Evolutionary conservation across 208 protist genomes (phyloP), one percentile per base, ranked within the genome.

Genomic region (Trypanosoma melophagium): DNA sequence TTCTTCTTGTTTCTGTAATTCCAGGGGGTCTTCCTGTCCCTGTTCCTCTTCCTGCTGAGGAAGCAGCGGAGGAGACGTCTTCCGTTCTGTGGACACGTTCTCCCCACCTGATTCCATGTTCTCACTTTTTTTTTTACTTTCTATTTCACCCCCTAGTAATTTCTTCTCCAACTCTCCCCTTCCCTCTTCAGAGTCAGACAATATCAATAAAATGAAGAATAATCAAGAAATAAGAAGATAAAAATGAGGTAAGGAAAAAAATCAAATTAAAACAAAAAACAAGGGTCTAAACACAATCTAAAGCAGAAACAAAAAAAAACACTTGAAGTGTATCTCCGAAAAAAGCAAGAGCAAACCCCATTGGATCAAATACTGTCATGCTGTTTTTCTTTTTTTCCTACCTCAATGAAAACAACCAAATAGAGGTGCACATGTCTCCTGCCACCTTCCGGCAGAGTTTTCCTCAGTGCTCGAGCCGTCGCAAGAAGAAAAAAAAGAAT

Each of bases 311-410:
- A 47, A 47, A n/a, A 47, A 47, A 47, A 47, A 47, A 47, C 16
- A 47, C 1, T 1, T 47, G 9, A 8, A 10, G 42, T 2, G 22
- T 17, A 55, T 38, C 56, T 53, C 35, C 31, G 35, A 62, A 25
- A 66, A 53, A 13, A 71, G 10, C 12, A 28, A 65, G 53, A 71
- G 28, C 58, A 58, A 70, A 53, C 13, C 19, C 31, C 14, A 41
- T 8, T 35, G 1, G 49, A 40, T 24, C 14, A 41, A 54, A 7
- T 28, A 54, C 40, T 22, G 64, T 51, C 2, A 41, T 24, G 17
- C 13, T 50, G 57, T 45, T 58, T 52, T 22, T 54, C 5, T 28
- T 67, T 21, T 22, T 31, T 60, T 24, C 12, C 12, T 49, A 69
- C 4, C 17, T 28, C n/a, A 51, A 35, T 5, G 28, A 35, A 35